Percentiles rank a stretch among this genome's conserved stretches.
phyloP scores from a whole-genome alignment of 106 monocot genomes.

The Agapanthus africanus region DNA sequence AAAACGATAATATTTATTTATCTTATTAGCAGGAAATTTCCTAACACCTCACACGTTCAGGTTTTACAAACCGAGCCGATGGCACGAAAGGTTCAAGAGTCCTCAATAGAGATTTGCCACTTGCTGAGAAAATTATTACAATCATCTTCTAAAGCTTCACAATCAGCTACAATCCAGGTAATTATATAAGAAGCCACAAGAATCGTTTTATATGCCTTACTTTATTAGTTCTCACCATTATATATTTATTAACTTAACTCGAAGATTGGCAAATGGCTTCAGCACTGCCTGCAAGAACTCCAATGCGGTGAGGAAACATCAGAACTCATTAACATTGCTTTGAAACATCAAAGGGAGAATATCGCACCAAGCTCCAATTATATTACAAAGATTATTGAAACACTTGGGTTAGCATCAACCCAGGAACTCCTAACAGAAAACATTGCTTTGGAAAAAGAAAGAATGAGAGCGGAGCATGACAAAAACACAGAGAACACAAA shows the following conservation, averaged over 20 bases:
- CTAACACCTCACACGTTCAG: too few species aligned
- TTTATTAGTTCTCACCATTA: too few species aligned
- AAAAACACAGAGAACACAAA: slow-evolving; percentile 32
- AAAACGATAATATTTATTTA: too few species aligned
- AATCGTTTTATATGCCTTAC: not conserved
- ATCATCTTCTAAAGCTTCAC: slow-evolving; percentile 21
- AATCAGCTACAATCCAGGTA: slow-evolving; percentile 45
- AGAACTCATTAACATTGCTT: slow-evolving; percentile 43
- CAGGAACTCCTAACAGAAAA: slow-evolving; percentile 51
- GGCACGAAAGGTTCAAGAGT: slow-evolving; percentile 33
- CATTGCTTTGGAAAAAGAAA: slow-evolving; percentile 69
- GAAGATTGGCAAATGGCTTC: slow-evolving; percentile 9
- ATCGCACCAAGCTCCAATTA: slow-evolving; percentile 23
- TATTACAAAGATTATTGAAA: slow-evolving; percentile 45
- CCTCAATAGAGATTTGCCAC: slow-evolving; percentile 40
- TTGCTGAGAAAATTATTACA: slow-evolving; percentile 29
- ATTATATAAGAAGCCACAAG: not conserved
- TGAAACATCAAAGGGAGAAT: slow-evolving; percentile 50
- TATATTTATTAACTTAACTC: too few species aligned
- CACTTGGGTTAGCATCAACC: slow-evolving; percentile 50
- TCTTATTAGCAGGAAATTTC: too few species aligned
- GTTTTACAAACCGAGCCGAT: slow-evolving; percentile 49
- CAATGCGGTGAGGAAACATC: slow-evolving; percentile 34
- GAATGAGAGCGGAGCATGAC: slow-evolving; percentile 33
- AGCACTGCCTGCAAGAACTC: slow-evolving; percentile 60